phyloP scores from a whole-genome alignment of 2,329 filamentous ascomycete genomes.

The Leptodontidium sp. region DNA sequence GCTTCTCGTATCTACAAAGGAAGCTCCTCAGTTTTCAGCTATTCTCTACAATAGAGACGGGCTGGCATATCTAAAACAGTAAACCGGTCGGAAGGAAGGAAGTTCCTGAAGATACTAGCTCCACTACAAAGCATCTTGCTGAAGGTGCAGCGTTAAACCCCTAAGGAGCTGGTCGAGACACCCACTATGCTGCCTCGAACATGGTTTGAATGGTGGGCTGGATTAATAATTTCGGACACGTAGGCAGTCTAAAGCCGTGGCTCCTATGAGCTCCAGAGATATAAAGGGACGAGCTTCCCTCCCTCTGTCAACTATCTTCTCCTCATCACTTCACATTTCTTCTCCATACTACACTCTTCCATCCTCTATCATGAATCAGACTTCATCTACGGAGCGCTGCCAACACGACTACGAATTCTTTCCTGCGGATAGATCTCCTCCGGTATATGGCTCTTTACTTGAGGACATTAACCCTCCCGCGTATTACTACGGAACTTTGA shows the following conservation, averaged over 20 bases:
- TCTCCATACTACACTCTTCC: neutral
- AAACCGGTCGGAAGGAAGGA: no score
- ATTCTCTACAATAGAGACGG: neutral
- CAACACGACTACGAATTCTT: neutral
- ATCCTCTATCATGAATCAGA: slow-evolving; percentile 5
- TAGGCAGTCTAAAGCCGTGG: slow-evolving; percentile 9
- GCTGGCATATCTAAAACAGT: no score
- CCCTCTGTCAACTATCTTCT: neutral
- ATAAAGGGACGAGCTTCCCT: slow-evolving; percentile 15
- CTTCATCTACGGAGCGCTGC: slow-evolving; percentile 4
- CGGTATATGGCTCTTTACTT: neutral
- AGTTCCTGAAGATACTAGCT: neutral
- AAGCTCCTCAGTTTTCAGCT: slow-evolving; percentile 14
- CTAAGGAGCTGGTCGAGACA: slow-evolving; percentile 10
- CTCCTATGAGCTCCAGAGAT: slow-evolving; percentile 6
- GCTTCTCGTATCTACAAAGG: slow-evolving; percentile 11
- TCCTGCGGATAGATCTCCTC: slow-evolving; percentile 1
- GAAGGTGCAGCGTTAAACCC: slow-evolving; percentile 6
- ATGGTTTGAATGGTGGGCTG: slow-evolving; percentile 14
- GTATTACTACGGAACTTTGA: neutral
- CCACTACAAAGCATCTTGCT: slow-evolving; percentile 14
- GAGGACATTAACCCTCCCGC: neutral
- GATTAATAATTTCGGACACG: slow-evolving; percentile 5
- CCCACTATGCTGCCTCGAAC: slow-evolving; percentile 8
- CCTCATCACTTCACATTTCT: slow-evolving; percentile 5